Evolutionary conservation across 805 yeast species (phyloP).

Genomic region (Wickerhamiella azymoides): DNA sequence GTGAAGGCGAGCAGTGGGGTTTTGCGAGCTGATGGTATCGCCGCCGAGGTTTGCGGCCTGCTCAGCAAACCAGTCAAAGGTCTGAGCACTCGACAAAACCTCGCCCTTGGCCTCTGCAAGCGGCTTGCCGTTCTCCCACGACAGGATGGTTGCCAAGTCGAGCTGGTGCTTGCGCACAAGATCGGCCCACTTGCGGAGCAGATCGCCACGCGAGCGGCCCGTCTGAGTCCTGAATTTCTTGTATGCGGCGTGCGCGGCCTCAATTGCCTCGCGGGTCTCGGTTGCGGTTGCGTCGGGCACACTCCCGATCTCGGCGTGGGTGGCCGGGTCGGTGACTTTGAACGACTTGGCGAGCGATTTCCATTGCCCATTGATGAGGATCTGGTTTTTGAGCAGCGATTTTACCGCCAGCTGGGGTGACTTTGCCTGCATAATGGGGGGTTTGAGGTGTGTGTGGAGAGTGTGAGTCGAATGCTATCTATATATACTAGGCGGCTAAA

Average conservation of each 20-base stretch:
- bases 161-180: conserved; percentile 43
- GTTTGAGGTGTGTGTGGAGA: background rate
- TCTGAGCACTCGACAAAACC: conserved; percentile 50
- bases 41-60: conserved; percentile 56
- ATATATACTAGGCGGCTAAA: background rate
- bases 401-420: conserved; percentile 1
- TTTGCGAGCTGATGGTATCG: conserved; percentile 46
- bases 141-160: conserved; percentile 51
- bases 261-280: conserved; percentile 40
- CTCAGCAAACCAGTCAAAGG: conserved; percentile 83
- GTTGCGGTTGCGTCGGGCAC: conserved; percentile 45
- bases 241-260: conserved; percentile 42
- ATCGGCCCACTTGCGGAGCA: conserved; percentile 39
- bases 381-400: conserved; percentile 30
- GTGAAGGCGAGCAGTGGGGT: conserved; percentile 35
- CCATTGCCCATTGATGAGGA: conserved; percentile 69
- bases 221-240: conserved; percentile 37
- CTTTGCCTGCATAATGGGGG: background rate
- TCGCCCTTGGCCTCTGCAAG: conserved; percentile 61
- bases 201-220: conserved; percentile 40
- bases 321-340: conserved; percentile 66
- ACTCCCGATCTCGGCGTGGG: conserved; percentile 34
- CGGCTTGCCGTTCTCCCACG: conserved; percentile 66
- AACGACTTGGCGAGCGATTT: conserved; percentile 32
- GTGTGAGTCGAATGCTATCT: background rate